Base-by-base conservation (phyloP, 75 land plant genomes). In the Sequoia sempervirens region DNA sequence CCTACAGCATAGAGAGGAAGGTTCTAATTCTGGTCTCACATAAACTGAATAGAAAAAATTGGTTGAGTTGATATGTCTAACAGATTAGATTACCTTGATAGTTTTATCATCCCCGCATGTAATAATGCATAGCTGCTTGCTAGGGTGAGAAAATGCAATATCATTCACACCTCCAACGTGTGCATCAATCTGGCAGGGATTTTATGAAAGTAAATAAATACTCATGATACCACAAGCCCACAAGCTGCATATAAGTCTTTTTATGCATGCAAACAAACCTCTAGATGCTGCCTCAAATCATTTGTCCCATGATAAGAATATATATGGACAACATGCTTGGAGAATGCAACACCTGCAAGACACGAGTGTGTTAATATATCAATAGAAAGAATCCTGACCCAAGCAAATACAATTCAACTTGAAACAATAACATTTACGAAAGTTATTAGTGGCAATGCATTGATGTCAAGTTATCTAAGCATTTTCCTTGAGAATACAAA, bases 271-370 rank as follows among this genome's bases (percentile, higher is more conserved):
- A 61, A 30, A 82, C 37, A 80, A 74, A 95, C 97, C 95, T 95
- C 94, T 14, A 86, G 83, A 80, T 88, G 97, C 28, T 90, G 87
- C 83, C 90, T 81, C 34, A 88, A 37, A 9, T 95, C 93, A 74
- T 80, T 86, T 26, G 85, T 85, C 56, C 89, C 89, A 85, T 85
- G 82, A 80, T 89, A 95, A 38, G 87, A 82, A 79, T 93, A 95
- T 81, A 93, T 79, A 4, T 95, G 97, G 32, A 95, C 97, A 80
- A 95, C 86, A 79, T 95, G 94, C 93, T 85, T 93, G 28, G 91
- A 89, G 85, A 89, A 93, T 38, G 95, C 94, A 79, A 93, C 91
- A 72, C 97, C 97, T 95, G 87, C 40, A 81, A 58, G 56, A 53
- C 5, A 32, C 38, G 38, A 38, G 28, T 26, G 9, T 68, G 34